A percentile compares a stretch with the other conserved stretches of the same genome.
Evolutionary conservation across 805 yeast species (phyloP).

Genomic region (Myxozyma geophila): DNA sequence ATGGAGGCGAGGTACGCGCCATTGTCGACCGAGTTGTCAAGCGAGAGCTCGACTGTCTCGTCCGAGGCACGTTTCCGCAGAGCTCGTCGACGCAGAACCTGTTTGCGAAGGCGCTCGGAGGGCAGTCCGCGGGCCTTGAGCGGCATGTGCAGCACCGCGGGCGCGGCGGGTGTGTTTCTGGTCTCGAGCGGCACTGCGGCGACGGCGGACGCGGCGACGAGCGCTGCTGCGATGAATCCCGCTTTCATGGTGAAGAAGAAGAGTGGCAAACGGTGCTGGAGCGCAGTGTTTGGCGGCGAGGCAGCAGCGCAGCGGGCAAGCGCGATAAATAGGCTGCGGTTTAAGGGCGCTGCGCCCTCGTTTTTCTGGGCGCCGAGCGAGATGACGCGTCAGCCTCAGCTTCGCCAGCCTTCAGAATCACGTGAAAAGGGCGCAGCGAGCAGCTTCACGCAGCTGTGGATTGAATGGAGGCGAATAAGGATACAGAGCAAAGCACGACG

Average conservation of each 20-base stretch:
- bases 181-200: slow-evolving; percentile 8
- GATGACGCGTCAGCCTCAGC: not conserved
- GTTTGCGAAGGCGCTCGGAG: slow-evolving; percentile 16
- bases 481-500: too few species aligned
- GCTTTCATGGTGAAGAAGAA: slow-evolving; percentile 3
- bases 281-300: not conserved
- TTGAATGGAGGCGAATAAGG: too few species aligned
- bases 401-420: too few species aligned
- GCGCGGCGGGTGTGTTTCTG: not conserved
- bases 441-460: too few species aligned
- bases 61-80: slow-evolving; percentile 15
- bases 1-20: slow-evolving; percentile 43
- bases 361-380: not conserved
- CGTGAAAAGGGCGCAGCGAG: too few species aligned
- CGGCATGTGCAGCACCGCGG: slow-evolving; percentile 16
- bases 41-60: slow-evolving; percentile 27
- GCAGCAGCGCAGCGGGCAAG: not conserved
- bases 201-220: slow-evolving; percentile 3
- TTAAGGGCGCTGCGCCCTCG: not conserved
- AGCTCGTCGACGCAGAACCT: slow-evolving; percentile 4
- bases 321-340: too few species aligned
- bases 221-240: not conserved
- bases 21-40: slow-evolving; percentile 38
- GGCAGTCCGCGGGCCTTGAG: slow-evolving; percentile 9
- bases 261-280: not conserved